Evolutionary conservation across 176 grass and related monocot species (phyloP), one percentile per base, ranked within the genome.

Genomic region (Lolium rigidum): DNA sequence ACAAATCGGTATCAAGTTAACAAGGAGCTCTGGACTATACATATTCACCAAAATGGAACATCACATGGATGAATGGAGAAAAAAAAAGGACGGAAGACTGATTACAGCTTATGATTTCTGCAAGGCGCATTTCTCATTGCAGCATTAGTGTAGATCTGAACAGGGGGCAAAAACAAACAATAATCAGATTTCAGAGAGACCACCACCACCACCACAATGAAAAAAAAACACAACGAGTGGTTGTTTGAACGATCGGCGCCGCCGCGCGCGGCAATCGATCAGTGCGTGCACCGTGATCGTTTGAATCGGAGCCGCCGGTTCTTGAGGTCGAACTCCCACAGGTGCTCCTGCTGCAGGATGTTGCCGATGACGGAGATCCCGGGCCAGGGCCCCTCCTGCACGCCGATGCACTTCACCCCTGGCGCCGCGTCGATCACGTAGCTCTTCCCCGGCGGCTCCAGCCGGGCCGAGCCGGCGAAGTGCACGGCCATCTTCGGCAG

Each of bases 271-370:
- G 26, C 26, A 28, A 7, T 3, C 2, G 41, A 82, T 91, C 86
- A 91, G 66, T 85, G 86, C 70, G 54, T 54, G 90, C 97, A 99
- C 8, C 83, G 90, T 2, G 92, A 94, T 12, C 82, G 64, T 83
- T 78, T 78, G 41, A 99, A 99, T 88, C 77, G 89, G 38, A 99
- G 85, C 67, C 77, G 92, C 80, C 82, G 89, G 72, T 94, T 90
- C 35, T 73, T 91, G 62, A 99, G 55, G 43, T 97, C 97, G 76
- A 94, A 99, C 80, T 99, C 97, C 97, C 97, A 99, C 0, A 94
- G 85, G 91, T 99, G 97, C 86, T 99, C 94, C 89, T 99, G 94
- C 89, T 99, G 97, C 80, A 99, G 10, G 48, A 97, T 99, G 80
- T 97, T 99, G 24, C 97, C 94, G 63, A 99, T 85, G 28, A 88